Evolutionary conservation across 768 basidiomycete species (phyloP), one percentile per base, ranked within the genome.

Genomic region (Rhodotorula paludigena): DNA sequence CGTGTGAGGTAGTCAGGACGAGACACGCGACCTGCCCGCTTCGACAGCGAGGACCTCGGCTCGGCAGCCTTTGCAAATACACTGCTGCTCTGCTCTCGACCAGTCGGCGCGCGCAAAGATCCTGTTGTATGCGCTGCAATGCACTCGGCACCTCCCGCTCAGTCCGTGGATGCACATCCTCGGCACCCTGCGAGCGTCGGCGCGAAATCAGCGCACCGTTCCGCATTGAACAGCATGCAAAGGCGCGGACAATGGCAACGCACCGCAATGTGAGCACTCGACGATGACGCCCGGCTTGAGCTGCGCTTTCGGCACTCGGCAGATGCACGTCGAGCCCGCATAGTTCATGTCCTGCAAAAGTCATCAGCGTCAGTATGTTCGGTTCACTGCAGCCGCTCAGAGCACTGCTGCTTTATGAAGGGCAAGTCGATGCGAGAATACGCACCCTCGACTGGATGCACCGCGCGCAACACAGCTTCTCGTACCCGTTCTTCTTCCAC

Each of bases 401-500:
- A n/a, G n/a, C n/a, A n/a, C n/a, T n/a, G n/a, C n/a, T n/a, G n/a
- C n/a, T n/a, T n/a, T n/a, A n/a, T n/a, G n/a, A n/a, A n/a, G n/a
- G n/a, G n/a, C 20, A 38, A 58, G 36, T 44, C 23, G 45, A 14
- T 21, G 12, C 3, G 23, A 21, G 21, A 16, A 16, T 45, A 75
- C 81, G 57, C 73, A 88, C 92, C 80, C 85, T 85, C 7, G 92
- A 93, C 80, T 97, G 94, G 63, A 99, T 97, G 78, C 96, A 99
- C 52, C 96, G 83, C 58, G 98, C 80, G 76, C 96, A 99, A 78
- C 96, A 99, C 12, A 99, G 82, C 78, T 98, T 99, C 80, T 98
- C 96, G 78, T 98, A 99, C 10, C 96, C 96, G 20, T 87, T 82
- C 80, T 98, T 99, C 82, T 97, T 98, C 96, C 96, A 99, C 79